Evolutionary conservation across 2,329 filamentous ascomycete species (phyloP).

Genomic region (Phyllosticta citribraziliensis): DNA sequence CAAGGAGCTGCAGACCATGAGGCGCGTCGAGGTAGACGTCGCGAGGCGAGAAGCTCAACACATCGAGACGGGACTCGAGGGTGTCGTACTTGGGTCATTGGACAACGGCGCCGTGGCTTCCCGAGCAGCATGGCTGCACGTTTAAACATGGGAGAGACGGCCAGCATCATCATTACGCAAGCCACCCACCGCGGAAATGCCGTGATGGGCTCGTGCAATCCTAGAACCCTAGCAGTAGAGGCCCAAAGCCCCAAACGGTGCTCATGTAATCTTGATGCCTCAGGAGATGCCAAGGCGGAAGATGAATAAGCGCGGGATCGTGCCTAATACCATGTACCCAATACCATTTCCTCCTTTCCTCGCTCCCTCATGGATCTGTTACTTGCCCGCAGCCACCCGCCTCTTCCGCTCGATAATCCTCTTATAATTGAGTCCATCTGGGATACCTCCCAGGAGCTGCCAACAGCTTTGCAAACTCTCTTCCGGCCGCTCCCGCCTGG

Average conservation of each 20-base stretch:
- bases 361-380: neutral
- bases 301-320: neutral
- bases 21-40: slow-evolving; percentile 22
- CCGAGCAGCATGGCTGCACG: neutral
- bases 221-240: neutral
- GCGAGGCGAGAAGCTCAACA: slow-evolving; percentile 25
- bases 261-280: neutral
- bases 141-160: neutral
- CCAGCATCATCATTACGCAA: neutral
- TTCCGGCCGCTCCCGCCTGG: slow-evolving; percentile 9
- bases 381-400: neutral
- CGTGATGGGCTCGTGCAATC: neutral
- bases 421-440: neutral
- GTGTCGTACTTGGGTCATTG: neutral
- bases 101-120: neutral
- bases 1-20: slow-evolving; percentile 26
- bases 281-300: neutral
- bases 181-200: neutral
- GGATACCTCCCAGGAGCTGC: neutral
- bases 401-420: neutral
- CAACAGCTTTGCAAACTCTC: neutral
- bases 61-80: slow-evolving; percentile 19
- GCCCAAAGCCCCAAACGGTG: neutral
- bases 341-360: neutral
- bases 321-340: neutral